These are phyloP conservation scores for Tuber aestivum DNA, from an alignment of 495 filamentous ascomycete species.

Conservation along the genomic window DNA sequence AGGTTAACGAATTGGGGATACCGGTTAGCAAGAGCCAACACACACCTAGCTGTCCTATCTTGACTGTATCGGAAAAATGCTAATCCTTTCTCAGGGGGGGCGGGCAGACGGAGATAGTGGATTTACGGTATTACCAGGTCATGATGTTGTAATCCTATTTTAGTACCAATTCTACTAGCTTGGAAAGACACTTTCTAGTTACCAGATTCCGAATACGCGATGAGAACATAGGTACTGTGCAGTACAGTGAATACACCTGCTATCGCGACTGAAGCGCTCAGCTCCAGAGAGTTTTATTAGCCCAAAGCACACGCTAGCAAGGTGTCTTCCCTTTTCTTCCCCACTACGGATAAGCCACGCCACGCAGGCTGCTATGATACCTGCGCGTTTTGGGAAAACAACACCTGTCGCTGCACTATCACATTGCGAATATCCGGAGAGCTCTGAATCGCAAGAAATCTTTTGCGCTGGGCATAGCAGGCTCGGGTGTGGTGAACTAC, in stretches of 20 bases:
- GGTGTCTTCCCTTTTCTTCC: background rate
- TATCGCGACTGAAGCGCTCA: background rate
- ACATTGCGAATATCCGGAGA: background rate
- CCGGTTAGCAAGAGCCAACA: too few species aligned
- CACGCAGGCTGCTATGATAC: background rate
- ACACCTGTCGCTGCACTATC: background rate
- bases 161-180: too few species aligned
- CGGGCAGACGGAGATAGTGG: too few species aligned
- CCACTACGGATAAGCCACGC: background rate
- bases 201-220: too few species aligned
- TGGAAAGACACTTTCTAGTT: too few species aligned
- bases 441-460: background rate
- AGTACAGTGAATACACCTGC: background rate
- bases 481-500: background rate
- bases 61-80: too few species aligned
- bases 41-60: too few species aligned
- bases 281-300: background rate
- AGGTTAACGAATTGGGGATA: too few species aligned
- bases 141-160: too few species aligned
- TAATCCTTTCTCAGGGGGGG: too few species aligned
- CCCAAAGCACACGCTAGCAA: background rate
- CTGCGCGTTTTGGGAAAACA: background rate
- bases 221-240: too few species aligned
- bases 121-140: too few species aligned
- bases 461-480: background rate